Evolutionary conservation across 2,329 filamentous ascomycete species (phyloP).

Genomic region (Chalara sp.): DNA sequence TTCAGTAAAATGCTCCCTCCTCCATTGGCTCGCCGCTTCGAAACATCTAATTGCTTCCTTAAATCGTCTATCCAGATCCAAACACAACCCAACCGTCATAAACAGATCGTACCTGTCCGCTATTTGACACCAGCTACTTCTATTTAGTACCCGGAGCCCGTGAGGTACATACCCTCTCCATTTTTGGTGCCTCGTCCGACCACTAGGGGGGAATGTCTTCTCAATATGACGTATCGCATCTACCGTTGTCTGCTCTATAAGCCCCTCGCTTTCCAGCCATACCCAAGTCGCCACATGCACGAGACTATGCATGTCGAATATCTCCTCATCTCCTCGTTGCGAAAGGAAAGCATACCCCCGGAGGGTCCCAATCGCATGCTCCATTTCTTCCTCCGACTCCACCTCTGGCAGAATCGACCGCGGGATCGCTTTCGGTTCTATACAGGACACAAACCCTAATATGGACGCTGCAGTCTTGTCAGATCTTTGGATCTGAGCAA

Average conservation of each 20-base stretch:
- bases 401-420: constrained; percentile 5
- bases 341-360: constrained; percentile 6
- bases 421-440: constrained; percentile 8
- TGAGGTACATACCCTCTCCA: constrained; percentile 26
- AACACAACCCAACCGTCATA: constrained; percentile 16
- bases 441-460: constrained; percentile 4
- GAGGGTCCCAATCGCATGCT: constrained; percentile 7
- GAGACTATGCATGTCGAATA: constrained; percentile 8
- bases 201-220: not conserved
- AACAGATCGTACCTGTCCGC: constrained; percentile 15
- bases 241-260: constrained; percentile 4
- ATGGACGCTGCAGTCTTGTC: constrained; percentile 4
- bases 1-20: constrained; percentile 3
- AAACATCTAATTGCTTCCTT: constrained; percentile 19
- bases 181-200: constrained; percentile 10
- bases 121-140: constrained; percentile 9
- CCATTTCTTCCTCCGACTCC: constrained; percentile 4
- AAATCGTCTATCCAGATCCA: constrained; percentile 12
- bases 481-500: constrained; percentile 4
- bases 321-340: constrained; percentile 7
- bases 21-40: constrained; percentile 11
- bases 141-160: constrained; percentile 18
- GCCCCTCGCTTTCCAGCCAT: constrained; percentile 4
- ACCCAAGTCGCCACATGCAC: constrained; percentile 6
- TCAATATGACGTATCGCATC: constrained; percentile 6